A percentile compares a stretch with the other conserved stretches of the same genome.
These are phyloP conservation scores for Madurella fahalii DNA, from an alignment of 2,329 filamentous ascomycete species.

Conservation along the genomic window DNA sequence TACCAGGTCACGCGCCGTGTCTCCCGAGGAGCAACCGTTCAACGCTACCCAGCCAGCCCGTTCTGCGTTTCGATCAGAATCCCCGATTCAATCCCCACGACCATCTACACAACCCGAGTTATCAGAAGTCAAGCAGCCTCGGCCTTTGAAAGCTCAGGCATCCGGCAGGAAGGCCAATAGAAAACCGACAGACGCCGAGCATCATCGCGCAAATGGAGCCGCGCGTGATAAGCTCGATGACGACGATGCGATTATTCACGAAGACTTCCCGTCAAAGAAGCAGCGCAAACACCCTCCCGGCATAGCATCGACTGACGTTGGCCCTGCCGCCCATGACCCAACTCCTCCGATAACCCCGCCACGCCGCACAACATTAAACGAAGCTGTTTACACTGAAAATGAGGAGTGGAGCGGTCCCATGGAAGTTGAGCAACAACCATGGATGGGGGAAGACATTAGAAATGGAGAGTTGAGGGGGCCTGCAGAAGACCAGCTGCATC, in stretches of 20 bases:
- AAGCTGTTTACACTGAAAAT: neutral
- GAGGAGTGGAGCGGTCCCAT: neutral
- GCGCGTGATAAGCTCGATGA: neutral
- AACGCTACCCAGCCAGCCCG: slow-evolving; percentile 1
- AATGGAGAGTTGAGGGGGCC: neutral
- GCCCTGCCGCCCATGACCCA: neutral
- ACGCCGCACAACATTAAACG: neutral
- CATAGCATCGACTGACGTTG: neutral
- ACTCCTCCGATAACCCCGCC: neutral
- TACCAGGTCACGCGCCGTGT: neutral
- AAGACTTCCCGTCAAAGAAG: neutral
- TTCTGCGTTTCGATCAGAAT: neutral
- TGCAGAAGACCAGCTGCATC: neutral
- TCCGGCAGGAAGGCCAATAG: neutral
- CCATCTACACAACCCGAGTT: slow-evolving; percentile 3
- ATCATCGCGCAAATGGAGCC: neutral
- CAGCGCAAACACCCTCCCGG: neutral
- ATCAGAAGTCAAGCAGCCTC: neutral
- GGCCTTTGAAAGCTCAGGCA: neutral
- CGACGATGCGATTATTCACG: neutral
- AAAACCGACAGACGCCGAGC: neutral
- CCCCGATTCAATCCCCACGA: neutral
- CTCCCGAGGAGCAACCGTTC: neutral
- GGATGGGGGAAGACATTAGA: neutral
- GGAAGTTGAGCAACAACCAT: neutral